Evolutionary conservation across 169 alveolate genomes (phyloP).

Genomic region (Cryptosporidium baileyi): DNA sequence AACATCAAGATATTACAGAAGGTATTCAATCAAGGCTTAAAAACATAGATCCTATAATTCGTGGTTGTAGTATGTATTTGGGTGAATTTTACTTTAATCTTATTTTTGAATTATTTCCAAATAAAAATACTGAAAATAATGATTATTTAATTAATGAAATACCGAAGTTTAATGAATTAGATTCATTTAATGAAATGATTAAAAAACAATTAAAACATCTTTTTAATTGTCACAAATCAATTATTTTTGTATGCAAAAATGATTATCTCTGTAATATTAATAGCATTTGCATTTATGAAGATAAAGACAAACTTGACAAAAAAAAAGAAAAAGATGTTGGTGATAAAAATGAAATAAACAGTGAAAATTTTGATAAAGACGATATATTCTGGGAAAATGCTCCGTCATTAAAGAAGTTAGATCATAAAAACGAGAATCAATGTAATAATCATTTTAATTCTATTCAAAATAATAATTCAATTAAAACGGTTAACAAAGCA

Average conservation of each 20-base stretch:
- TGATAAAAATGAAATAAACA: not conserved
- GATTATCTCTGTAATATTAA: not conserved
- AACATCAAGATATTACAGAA: constrained; percentile 12
- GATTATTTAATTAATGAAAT: not conserved
- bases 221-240: not conserved
- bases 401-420: not conserved
- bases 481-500: not conserved
- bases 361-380: not conserved
- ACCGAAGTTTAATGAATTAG: constrained; percentile 51
- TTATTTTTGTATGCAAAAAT: not conserved
- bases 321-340: not conserved
- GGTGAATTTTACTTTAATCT: constrained; percentile 48
- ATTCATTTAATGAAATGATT: not conserved
- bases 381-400: constrained; percentile 49
- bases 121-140: not conserved
- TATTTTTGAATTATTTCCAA: not conserved
- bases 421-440: not conserved
- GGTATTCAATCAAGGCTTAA: constrained; percentile 53
- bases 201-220: not conserved
- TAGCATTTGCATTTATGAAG: no score
- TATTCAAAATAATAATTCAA: not conserved
- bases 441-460: not conserved
- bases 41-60: constrained; percentile 39
- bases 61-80: constrained; percentile 24
- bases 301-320: not conserved